Evolutionary conservation across 306 rosid genomes (phyloP).

Genomic region (Rosa persica): DNA sequence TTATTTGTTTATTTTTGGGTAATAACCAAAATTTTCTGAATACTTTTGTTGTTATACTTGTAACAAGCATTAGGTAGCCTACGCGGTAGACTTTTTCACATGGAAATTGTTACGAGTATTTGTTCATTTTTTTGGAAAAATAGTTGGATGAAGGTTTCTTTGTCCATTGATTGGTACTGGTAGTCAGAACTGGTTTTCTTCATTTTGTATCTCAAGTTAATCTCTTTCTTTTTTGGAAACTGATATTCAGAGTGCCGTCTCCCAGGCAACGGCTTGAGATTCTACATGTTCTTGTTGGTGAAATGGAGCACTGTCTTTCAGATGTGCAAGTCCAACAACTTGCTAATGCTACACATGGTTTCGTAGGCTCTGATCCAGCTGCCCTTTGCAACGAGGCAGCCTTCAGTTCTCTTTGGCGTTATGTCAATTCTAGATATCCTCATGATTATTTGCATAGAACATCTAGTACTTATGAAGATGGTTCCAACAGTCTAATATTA

Average conservation of each 20-base stretch:
- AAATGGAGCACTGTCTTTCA: conserved; percentile 66
- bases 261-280: conserved; percentile 69
- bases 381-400: conserved; percentile 83
- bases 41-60: neutral
- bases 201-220: neutral
- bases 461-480: conserved; percentile 20
- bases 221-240: conserved; percentile 14
- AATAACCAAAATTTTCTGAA: conserved; percentile 11
- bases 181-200: neutral
- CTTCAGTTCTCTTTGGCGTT: conserved; percentile 55
- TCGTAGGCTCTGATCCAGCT: conserved; percentile 89
- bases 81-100: neutral
- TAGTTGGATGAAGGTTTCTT: neutral
- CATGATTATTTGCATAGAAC: conserved; percentile 27
- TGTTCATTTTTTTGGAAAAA: neutral
- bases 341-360: conserved; percentile 79
- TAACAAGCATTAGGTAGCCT: neutral
- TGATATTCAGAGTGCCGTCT: conserved; percentile 74
- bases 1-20: conserved; percentile 11
- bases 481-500: conserved; percentile 27
- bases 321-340: conserved; percentile 68
- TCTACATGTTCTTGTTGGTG: conserved; percentile 62
- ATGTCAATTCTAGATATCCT: conserved; percentile 36
- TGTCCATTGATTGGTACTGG: neutral
- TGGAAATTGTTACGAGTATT: neutral